Base-by-base conservation (phyloP, 1,139 yeast genomes). In the Magnusiomyces suaveolens region DNA sequence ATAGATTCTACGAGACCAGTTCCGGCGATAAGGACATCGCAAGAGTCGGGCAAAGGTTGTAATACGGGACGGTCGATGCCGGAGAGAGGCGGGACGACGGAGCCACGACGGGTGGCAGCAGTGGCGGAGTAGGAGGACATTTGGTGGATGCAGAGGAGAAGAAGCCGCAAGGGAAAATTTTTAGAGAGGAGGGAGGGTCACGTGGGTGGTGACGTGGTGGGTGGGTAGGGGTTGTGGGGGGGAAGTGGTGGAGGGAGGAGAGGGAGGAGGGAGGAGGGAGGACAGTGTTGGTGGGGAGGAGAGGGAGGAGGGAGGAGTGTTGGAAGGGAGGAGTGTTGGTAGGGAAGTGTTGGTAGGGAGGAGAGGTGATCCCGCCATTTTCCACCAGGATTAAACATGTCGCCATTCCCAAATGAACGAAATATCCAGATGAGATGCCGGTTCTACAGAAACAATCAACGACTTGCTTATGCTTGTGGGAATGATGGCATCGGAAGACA, bases 1-100 rank as follows among this genome's bases (percentile, higher is more conserved):
- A 94, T 83, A 62, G 89, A 81, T 69, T 94, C 96, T 2, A 83
- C 83, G 50, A 94, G 75, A 1, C 97, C 97, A 0, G 98, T 92
- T 39, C 99, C 98, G 62, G 86, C 78, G 56, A 92, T 84, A 49
- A 92, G 76, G 26, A 92, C 96, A 66, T 92, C 99, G 64, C 88
- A 87, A 29, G 64, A 56, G 26, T 67, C 67, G 3, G 69, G 66
- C 20, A 63, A 58, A 32, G 57, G 51, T 24, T 53, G 53, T 6
- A 63, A 56, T 18, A 72, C 76, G 1, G 92, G 89, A 60, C 82
- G 79, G 61, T 85, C 92, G 55, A 84, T 75, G 1, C 90, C 92
- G 0, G 88, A 87, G 55, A 85, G 73, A 57, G 83, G 89, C 3
- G 97, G 97, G 38, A 88, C 88, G 46, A 84, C 80, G 16, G 88